A percentile compares a stretch with the other conserved stretches of the same genome.
Evolutionary conservation across 1,139 yeast genomes (phyloP).

Genomic region (Blastobotrys persicus): DNA sequence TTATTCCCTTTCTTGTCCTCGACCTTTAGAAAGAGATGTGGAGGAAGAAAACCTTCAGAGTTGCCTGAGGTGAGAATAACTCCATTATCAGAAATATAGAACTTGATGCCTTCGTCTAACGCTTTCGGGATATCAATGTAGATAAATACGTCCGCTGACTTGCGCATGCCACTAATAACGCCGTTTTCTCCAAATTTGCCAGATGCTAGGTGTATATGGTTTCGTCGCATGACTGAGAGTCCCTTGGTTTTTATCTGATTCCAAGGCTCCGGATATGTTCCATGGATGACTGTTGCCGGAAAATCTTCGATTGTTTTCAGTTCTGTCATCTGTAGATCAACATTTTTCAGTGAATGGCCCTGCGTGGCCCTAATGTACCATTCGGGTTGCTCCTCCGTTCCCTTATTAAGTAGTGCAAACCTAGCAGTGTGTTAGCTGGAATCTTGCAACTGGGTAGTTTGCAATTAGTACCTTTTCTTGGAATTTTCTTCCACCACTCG

Average conservation of each 20-base stretch:
- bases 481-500: conserved; percentile 62
- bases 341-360: conserved; percentile 69
- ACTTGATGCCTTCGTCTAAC: conserved; percentile 46
- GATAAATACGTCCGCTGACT: conserved; percentile 57
- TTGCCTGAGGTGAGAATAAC: conserved; percentile 73
- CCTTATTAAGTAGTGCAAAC: conserved; percentile 15
- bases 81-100: conserved; percentile 66
- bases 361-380: conserved; percentile 78
- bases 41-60: conserved; percentile 49
- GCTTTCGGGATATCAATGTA: conserved; percentile 57
- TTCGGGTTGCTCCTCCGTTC: conserved; percentile 5
- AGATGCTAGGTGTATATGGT: conserved; percentile 77
- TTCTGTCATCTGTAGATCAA: conserved; percentile 41
- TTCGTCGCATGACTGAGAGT: conserved; percentile 65
- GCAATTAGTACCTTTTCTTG: conserved; percentile 56
- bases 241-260: conserved; percentile 56
- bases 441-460: conserved; percentile 2
- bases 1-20: conserved; percentile 17
- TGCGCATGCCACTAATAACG: conserved; percentile 71
- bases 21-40: conserved; percentile 45
- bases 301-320: conserved; percentile 33
- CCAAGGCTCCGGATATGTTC: conserved; percentile 61
- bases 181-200: conserved; percentile 42
- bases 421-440: not conserved
- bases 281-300: conserved; percentile 59